Conservation (phyloP, 2,329 filamentous ascomycete species). For the Orbilia brochopaga region DNA sequence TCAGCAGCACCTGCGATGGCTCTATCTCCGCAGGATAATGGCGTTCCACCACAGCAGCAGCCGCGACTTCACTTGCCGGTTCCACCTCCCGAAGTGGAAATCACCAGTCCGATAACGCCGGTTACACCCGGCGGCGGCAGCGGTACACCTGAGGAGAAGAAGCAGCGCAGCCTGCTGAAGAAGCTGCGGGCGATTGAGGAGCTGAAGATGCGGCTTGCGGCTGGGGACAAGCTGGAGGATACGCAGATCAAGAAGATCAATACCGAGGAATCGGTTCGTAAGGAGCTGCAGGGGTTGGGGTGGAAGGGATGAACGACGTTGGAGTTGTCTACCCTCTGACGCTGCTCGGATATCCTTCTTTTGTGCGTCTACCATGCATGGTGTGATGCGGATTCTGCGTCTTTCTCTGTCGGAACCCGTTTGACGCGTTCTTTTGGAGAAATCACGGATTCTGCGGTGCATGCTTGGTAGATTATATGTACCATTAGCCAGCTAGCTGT, state of each 20-base stretch:
- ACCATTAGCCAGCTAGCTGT: constrained; percentile 10
- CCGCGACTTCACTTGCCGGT: constrained; percentile 53
- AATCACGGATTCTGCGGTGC: background rate
- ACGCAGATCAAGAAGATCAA: constrained; percentile 98
- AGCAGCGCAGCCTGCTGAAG: constrained; percentile 89
- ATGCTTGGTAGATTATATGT: constrained; percentile 13
- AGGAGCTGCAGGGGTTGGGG: constrained; percentile 74
- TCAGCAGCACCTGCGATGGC: constrained; percentile 56
- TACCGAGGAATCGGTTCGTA: constrained; percentile 81
- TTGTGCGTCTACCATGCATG: background rate
- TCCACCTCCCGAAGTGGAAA: constrained; percentile 54
- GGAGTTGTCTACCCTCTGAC: constrained; percentile 1
- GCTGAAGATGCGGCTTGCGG: constrained; percentile 92
- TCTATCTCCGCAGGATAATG: constrained; percentile 52
- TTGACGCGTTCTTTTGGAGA: background rate
- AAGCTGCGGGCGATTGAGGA: constrained; percentile 98
- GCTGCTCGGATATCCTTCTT: constrained; percentile 7
- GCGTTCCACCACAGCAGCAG: constrained; percentile 53
- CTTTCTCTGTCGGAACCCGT: background rate
- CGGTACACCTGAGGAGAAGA: constrained; percentile 72
- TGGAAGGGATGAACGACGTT: constrained; percentile 57
- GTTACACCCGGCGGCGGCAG: constrained; percentile 61
- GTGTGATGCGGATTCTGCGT: background rate
- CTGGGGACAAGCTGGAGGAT: constrained; percentile 95
- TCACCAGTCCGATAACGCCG: constrained; percentile 61